These are phyloP conservation scores for Cordyceps sp. DNA, from an alignment of 2,329 filamentous ascomycete species.

Conservation along the genomic window DNA sequence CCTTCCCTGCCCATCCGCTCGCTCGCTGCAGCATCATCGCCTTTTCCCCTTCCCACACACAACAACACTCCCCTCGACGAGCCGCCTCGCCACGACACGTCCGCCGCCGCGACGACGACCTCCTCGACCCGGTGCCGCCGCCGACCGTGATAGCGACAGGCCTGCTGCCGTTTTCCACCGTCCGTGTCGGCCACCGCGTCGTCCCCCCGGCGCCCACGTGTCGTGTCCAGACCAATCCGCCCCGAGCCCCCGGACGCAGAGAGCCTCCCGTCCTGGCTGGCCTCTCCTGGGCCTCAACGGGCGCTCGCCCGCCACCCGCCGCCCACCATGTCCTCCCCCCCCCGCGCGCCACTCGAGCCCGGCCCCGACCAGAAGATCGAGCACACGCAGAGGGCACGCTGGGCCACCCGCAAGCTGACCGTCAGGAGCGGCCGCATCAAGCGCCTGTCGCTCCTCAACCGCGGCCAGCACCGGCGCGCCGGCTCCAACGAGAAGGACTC, in stretches of 20 bases:
- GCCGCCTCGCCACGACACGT: not conserved
- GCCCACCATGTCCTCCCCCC: conserved; percentile 16
- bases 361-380: conserved; percentile 9
- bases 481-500: conserved; percentile 54
- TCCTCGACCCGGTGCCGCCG: not conserved
- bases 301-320: conserved; percentile 19
- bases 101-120: not conserved
- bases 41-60: too few species aligned
- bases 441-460: conserved; percentile 66
- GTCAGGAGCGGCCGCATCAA: conserved; percentile 63
- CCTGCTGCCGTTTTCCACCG: not conserved
- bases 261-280: conserved; percentile 16
- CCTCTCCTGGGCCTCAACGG: conserved; percentile 19
- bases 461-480: conserved; percentile 48
- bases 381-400: conserved; percentile 64
- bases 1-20: not conserved
- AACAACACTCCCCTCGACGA: too few species aligned
- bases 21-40: not conserved
- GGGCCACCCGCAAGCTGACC: conserved; percentile 83
- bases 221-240: not conserved
- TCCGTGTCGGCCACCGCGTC: not conserved
- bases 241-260: not conserved
- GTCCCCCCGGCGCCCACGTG: not conserved
- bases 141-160: not conserved
- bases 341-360: conserved; percentile 11